Conservation (phyloP, 805 yeast genomes). For the Komagataella populi region DNA sequence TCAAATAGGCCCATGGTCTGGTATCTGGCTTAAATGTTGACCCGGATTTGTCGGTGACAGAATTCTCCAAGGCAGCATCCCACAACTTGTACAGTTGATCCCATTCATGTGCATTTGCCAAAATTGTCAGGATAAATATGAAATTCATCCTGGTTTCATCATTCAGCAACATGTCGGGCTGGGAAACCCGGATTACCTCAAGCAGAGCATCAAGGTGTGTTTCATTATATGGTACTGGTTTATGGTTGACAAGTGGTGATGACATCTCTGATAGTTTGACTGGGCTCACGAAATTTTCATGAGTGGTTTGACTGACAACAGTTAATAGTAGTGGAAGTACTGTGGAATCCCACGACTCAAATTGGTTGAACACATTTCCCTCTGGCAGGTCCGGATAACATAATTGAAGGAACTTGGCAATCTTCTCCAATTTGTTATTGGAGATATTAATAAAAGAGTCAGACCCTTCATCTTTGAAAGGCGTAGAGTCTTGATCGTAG, state of each 20-base stretch:
- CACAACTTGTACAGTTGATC: neutral
- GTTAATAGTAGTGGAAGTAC: neutral
- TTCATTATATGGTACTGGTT: neutral
- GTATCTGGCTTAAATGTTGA: neutral
- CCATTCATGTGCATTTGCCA: neutral
- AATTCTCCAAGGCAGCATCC: neutral
- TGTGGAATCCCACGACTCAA: neutral
- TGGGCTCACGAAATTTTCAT: neutral
- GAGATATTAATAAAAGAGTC: neutral
- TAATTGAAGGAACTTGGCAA: neutral
- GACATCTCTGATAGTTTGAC: neutral
- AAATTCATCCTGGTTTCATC: neutral
- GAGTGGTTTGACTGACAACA: neutral
- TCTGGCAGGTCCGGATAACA: neutral
- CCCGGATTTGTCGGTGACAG: neutral
- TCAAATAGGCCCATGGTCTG: constrained; percentile 1
- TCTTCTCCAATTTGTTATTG: neutral
- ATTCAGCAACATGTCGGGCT: neutral
- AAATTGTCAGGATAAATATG: neutral
- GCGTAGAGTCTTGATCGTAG: neutral
- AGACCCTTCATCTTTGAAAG: neutral
- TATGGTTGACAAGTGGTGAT: neutral
- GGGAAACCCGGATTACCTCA: neutral
- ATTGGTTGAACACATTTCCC: neutral
- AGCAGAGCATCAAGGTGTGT: neutral